phyloP scores from a whole-genome alignment of 2,329 filamentous ascomycete species.

The Metarhizium robertsii region DNA sequence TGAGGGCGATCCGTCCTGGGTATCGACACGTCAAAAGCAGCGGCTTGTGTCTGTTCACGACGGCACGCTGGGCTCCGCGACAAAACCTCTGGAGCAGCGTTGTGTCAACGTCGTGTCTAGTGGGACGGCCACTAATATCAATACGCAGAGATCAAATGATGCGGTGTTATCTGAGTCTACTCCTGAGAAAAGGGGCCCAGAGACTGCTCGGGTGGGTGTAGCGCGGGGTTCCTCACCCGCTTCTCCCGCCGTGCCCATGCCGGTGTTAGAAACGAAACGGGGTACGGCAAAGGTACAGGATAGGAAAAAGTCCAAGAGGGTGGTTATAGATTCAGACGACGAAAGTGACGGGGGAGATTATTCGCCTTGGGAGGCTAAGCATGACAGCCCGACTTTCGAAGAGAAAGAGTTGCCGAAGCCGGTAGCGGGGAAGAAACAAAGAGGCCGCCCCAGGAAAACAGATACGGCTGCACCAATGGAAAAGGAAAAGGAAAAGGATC shows the following conservation, averaged over 20 bases:
- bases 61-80: conserved; percentile 10
- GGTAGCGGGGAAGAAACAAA: conserved; percentile 17
- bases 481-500: neutral
- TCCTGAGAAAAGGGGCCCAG: neutral
- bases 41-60: conserved; percentile 22
- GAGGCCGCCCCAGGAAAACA: conserved; percentile 22
- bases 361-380: conserved; percentile 1
- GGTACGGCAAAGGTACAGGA: neutral
- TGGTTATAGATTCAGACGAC: neutral
- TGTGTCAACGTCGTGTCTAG: conserved; percentile 16
- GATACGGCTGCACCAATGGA: conserved; percentile 7
- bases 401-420: conserved; percentile 5
- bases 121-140: conserved; percentile 25
- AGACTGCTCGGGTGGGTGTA: neutral
- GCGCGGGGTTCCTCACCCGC: neutral
- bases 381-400: conserved; percentile 6
- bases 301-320: neutral
- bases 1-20: conserved; percentile 21
- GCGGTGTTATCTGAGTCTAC: neutral
- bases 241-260: neutral
- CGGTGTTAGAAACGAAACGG: neutral
- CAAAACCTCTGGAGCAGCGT: conserved; percentile 1
- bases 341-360: neutral
- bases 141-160: conserved; percentile 18
- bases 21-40: conserved; percentile 26